Conservation (phyloP, 2,329 filamentous ascomycete genomes). For the Ramularia collo-cygni region DNA sequence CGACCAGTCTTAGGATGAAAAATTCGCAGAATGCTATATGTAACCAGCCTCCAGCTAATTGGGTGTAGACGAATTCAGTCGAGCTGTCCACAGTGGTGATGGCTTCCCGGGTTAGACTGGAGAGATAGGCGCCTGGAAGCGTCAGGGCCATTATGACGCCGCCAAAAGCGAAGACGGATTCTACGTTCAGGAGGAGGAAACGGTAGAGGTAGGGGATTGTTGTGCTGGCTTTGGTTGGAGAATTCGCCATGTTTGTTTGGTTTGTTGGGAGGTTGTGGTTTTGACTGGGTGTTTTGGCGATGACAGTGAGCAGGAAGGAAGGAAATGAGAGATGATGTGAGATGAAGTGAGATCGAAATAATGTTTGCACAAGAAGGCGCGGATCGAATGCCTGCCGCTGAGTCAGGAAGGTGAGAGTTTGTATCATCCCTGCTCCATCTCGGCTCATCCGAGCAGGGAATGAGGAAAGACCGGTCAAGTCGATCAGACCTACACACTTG, state of each 20-base stretch:
- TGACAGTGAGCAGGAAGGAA: too few relatives aligned
- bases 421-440: too few relatives aligned
- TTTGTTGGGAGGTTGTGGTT: too few relatives aligned
- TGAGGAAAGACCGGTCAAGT: too few relatives aligned
- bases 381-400: too few relatives aligned
- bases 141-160: constrained; percentile 20
- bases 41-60: constrained; percentile 26
- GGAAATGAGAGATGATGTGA: too few relatives aligned
- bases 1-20: constrained; percentile 24
- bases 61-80: constrained; percentile 25
- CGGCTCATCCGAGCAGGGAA: too few relatives aligned
- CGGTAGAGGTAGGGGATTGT: constrained; percentile 21
- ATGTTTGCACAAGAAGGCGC: too few relatives aligned
- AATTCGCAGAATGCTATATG: constrained; percentile 25
- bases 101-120: constrained; percentile 17
- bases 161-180: constrained; percentile 23
- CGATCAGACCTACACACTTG: too few relatives aligned
- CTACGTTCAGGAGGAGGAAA: constrained; percentile 23
- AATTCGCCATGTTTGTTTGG: background rate
- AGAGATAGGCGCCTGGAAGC: constrained; percentile 18
- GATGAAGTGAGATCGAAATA: too few relatives aligned
- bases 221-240: constrained; percentile 17
- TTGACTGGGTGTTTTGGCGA: too few relatives aligned
- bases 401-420: too few relatives aligned
- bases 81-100: constrained; percentile 17